phyloP scores from a whole-genome alignment of 2,329 filamentous ascomycete species.

The Cryphonectria naterciae region DNA sequence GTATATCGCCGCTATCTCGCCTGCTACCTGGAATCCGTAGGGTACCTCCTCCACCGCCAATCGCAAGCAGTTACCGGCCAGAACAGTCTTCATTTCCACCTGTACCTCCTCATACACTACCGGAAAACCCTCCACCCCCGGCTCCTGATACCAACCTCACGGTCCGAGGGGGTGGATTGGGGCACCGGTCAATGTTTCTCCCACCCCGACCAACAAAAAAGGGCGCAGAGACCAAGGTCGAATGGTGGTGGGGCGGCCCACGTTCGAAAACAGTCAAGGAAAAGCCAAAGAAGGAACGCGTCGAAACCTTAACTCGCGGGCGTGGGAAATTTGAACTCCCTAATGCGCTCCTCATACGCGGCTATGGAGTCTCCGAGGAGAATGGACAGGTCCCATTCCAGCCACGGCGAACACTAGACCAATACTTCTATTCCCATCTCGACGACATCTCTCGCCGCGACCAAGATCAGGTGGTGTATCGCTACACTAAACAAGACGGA shows the following conservation, averaged over 20 bases:
- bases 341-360: neutral
- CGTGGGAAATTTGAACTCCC: neutral
- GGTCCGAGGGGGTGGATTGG: neutral
- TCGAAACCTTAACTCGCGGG: too few species aligned
- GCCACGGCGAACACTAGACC: neutral
- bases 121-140: neutral
- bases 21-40: neutral
- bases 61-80: neutral
- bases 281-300: neutral
- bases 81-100: neutral
- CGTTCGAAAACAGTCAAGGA: neutral
- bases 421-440: slow-evolving; percentile 3
- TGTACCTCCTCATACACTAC: neutral
- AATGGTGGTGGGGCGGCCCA: neutral
- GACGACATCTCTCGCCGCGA: neutral
- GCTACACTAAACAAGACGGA: neutral
- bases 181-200: neutral
- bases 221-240: neutral
- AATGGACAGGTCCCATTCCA: neutral
- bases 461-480: neutral
- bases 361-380: neutral
- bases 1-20: neutral
- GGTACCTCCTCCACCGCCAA: neutral
- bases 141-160: neutral
- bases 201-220: neutral